phyloP scores from a whole-genome alignment of 2,329 filamentous ascomycete species.

The Sarocladium strictum region DNA sequence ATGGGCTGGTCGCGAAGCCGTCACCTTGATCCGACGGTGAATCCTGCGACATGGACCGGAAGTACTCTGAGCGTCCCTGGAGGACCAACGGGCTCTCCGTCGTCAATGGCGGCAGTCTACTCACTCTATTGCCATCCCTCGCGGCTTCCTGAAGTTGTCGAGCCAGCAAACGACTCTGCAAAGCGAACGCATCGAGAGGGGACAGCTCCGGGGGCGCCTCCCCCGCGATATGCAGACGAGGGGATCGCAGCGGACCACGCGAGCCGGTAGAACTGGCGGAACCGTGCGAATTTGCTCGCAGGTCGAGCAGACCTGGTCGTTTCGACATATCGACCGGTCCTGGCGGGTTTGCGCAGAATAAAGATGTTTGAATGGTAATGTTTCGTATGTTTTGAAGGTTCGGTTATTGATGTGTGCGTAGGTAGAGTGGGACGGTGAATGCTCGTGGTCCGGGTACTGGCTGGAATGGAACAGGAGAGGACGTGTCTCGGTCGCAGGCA shows the following conservation, averaged over 20 bases:
- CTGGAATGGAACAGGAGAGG: conserved; percentile 13
- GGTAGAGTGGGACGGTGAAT: neutral
- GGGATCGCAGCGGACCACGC: conserved; percentile 56
- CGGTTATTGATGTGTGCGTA: neutral
- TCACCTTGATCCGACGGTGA: conserved; percentile 39
- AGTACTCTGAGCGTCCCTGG: conserved; percentile 73
- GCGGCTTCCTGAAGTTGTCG: conserved; percentile 78
- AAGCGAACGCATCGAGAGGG: conserved; percentile 88
- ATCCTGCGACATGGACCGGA: conserved; percentile 67
- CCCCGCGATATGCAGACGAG: conserved; percentile 69
- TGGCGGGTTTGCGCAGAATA: neutral
- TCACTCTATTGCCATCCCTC: conserved; percentile 71
- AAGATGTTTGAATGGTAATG: neutral
- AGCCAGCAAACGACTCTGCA: conserved; percentile 82
- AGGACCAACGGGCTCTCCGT: conserved; percentile 73
- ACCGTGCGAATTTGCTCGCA: conserved; percentile 51
- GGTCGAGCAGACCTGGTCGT: conserved; percentile 53
- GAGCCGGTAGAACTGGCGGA: conserved; percentile 39
- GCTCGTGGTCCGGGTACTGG: neutral
- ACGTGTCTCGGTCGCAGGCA: conserved; percentile 16
- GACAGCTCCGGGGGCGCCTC: conserved; percentile 86
- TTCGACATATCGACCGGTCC: conserved; percentile 38
- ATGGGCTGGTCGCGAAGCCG: conserved; percentile 18
- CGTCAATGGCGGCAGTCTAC: conserved; percentile 76
- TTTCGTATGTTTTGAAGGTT: neutral